A percentile compares a stretch with the other conserved stretches of the same genome.
Conservation (phyloP, 768 basidiomycete species). For the Crassisporium funariophilum region DNA sequence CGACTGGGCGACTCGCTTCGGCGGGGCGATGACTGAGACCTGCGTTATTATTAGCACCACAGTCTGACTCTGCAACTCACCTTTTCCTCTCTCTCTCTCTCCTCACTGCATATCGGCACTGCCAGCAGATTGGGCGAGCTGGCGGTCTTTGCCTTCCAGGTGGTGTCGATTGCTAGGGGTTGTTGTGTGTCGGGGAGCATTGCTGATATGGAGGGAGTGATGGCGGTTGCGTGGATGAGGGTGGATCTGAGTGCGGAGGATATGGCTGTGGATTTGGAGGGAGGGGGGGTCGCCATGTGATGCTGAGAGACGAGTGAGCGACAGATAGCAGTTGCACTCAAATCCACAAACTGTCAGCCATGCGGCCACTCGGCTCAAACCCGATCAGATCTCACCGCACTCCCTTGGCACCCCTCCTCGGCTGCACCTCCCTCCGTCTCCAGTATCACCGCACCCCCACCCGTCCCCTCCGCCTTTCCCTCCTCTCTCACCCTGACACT, state of each 20-base stretch:
- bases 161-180: slow-evolving; percentile 5
- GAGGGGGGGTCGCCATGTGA: slow-evolving; percentile 11
- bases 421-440: too few species aligned
- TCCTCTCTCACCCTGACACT: too few species aligned
- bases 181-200: slow-evolving; percentile 17
- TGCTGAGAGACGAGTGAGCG: neutral
- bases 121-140: slow-evolving; percentile 9
- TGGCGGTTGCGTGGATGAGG: slow-evolving; percentile 12
- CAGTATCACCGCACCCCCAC: too few species aligned
- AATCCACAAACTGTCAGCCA: slow-evolving; percentile 3
- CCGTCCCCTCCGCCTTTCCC: too few species aligned
- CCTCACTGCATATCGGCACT: slow-evolving; percentile 3
- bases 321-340: too few species aligned
- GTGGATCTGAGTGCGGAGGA: neutral
- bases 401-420: too few species aligned
- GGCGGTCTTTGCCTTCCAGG: neutral
- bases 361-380: too few species aligned
- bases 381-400: too few species aligned
- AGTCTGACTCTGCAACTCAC: too few species aligned
- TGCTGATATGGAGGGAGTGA: slow-evolving; percentile 22
- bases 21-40: slow-evolving; percentile 20
- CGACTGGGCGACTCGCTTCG: slow-evolving; percentile 21
- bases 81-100: too few species aligned
- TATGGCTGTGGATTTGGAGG: too few species aligned
- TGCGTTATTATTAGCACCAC: slow-evolving; percentile 4